Evolutionary conservation across 495 filamentous ascomycete genomes (phyloP).

Genomic region (Penicillium verhagenii): DNA sequence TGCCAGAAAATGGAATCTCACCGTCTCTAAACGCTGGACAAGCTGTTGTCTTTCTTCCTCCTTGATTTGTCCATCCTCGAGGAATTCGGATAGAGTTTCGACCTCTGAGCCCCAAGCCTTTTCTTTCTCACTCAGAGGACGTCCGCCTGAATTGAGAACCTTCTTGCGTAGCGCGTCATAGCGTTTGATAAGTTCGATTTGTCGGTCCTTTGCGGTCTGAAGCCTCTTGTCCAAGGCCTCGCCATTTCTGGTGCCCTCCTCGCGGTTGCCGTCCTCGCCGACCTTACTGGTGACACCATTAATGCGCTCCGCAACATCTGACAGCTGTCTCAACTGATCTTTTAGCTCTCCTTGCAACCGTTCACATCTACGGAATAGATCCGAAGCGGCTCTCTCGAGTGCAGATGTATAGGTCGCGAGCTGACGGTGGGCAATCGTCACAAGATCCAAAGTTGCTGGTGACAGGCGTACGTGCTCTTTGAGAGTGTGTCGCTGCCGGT

Average conservation of each 20-base stretch:
- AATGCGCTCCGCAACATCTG: conserved; percentile 64
- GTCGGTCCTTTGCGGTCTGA: conserved; percentile 55
- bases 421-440: conserved; percentile 74
- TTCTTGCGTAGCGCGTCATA: conserved; percentile 65
- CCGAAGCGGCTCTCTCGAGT: conserved; percentile 71
- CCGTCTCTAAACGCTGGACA: conserved; percentile 38
- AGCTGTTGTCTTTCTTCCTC: conserved; percentile 30
- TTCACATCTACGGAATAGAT: conserved; percentile 78
- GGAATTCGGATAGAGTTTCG: conserved; percentile 41
- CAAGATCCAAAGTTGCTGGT: conserved; percentile 68
- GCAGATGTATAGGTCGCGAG: conserved; percentile 70
- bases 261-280: conserved; percentile 43
- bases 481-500: conserved; percentile 58
- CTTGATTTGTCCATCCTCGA: conserved; percentile 23
- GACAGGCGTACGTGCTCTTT: conserved; percentile 74
- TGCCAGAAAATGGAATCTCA: conserved; percentile 13
- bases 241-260: conserved; percentile 43
- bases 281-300: conserved; percentile 65
- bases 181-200: conserved; percentile 57
- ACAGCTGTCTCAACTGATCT: conserved; percentile 66
- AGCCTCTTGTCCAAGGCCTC: conserved; percentile 60
- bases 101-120: conserved; percentile 67
- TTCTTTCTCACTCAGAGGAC: conserved; percentile 73
- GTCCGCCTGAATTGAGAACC: conserved; percentile 54
- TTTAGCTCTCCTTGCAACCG: conserved; percentile 67